Conservation (phyloP, 768 basidiomycete species). For the Naganishia vishniacii region DNA sequence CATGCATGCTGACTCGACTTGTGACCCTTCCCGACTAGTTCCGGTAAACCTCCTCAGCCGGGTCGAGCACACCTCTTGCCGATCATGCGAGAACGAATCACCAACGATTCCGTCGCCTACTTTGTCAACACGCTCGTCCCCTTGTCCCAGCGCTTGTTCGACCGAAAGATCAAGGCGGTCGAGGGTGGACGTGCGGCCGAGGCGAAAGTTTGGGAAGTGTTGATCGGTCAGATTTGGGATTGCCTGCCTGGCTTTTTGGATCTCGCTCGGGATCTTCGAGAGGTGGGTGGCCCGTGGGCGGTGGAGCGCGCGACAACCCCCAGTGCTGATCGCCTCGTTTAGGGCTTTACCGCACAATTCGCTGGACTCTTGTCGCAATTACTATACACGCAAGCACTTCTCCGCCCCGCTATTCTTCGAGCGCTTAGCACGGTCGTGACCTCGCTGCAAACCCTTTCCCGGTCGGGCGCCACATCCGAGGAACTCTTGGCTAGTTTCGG, state of each 20-base stretch:
- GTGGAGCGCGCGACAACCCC: not conserved
- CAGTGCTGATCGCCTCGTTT: not conserved
- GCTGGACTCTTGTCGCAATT: slow-evolving; percentile 86
- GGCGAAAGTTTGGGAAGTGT: slow-evolving; percentile 90
- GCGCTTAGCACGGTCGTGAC: slow-evolving; percentile 77
- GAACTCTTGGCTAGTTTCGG: slow-evolving; percentile 51
- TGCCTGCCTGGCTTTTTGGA: slow-evolving; percentile 88
- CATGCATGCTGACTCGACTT: no score
- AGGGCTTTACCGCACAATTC: slow-evolving; percentile 72
- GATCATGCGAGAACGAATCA: slow-evolving; percentile 64
- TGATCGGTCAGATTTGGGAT: slow-evolving; percentile 88
- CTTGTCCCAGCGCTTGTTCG: slow-evolving; percentile 86
- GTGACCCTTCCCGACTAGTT: slow-evolving; percentile 29
- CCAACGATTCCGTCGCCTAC: slow-evolving; percentile 73
- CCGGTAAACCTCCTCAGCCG: slow-evolving; percentile 57
- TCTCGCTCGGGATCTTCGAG: slow-evolving; percentile 65
- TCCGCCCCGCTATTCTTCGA: slow-evolving; percentile 73
- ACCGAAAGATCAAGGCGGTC: slow-evolving; percentile 74
- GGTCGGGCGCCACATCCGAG: slow-evolving; percentile 49
- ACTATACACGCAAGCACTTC: slow-evolving; percentile 79
- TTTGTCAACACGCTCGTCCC: slow-evolving; percentile 90
- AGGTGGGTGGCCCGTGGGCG: slow-evolving; percentile 52
- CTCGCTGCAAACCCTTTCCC: slow-evolving; percentile 61
- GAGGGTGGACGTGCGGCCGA: slow-evolving; percentile 60
- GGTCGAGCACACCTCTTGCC: slow-evolving; percentile 90